Percentiles rank a stretch among this genome's conserved stretches.
These are phyloP conservation scores for Naganishia randhawae DNA, from an alignment of 768 basidiomycete species.

Conservation along the genomic window DNA sequence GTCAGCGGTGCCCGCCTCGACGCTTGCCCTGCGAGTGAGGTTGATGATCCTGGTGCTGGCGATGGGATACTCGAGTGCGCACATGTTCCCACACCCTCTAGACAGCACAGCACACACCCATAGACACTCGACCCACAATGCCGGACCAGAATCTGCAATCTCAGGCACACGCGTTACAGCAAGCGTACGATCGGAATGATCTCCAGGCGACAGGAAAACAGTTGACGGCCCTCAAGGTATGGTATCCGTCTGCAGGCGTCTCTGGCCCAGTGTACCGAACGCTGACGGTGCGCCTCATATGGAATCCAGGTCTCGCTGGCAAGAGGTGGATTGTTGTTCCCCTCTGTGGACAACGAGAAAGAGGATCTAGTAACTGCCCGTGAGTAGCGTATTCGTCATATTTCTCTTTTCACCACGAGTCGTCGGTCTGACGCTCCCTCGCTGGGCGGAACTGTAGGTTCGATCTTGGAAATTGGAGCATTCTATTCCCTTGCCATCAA, in stretches of 20 bases:
- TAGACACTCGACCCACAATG: not conserved
- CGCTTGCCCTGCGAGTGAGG: conserved; percentile 3
- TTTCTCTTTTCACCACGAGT: not conserved
- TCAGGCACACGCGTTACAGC: conserved; percentile 13
- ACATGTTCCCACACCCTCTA: too few species aligned
- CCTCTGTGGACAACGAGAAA: conserved; percentile 62
- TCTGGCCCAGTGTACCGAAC: not conserved
- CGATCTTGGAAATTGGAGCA: conserved; percentile 91
- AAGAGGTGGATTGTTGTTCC: conserved; percentile 70
- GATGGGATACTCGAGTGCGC: too few species aligned
- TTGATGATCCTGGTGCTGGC: too few species aligned
- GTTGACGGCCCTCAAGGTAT: conserved; percentile 24
- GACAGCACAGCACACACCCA: not conserved
- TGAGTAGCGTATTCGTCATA: conserved; percentile 51
- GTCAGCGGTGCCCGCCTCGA: not conserved
- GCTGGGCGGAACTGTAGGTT: conserved; percentile 70
- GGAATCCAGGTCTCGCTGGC: conserved; percentile 65
- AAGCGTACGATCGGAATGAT: conserved; percentile 23
- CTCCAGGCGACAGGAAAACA: conserved; percentile 21
- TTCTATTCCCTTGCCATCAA: conserved; percentile 84
- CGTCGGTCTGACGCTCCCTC: conserved; percentile 28
- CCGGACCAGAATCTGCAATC: conserved; percentile 17
- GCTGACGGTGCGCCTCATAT: not conserved
- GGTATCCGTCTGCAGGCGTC: not conserved
- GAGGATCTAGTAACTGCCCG: conserved; percentile 72